Evolutionary conservation across 2,329 filamentous ascomycete genomes (phyloP), one percentile per base, ranked within the genome.

Genomic region (Didymella pinodella): DNA sequence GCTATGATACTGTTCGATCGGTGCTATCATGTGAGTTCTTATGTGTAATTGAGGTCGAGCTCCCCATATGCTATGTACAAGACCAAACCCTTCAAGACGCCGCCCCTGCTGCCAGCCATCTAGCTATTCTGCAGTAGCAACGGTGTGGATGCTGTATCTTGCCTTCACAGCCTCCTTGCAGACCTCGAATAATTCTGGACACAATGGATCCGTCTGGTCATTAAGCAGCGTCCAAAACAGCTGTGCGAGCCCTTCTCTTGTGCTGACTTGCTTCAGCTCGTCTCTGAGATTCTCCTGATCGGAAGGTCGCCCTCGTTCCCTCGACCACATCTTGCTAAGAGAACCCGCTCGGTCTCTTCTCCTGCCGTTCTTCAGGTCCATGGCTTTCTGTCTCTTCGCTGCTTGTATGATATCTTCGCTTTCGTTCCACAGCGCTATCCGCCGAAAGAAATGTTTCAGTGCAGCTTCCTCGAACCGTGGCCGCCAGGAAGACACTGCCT

Each of bases 171-270:
- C 68, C 22, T 59, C 56, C 20, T 40, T 68, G 34, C 62, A 67
- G 50, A 62, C 56, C 8, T 46, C 51, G 2, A 59, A 58, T 14
- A 71, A 26, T 16, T 60, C 51, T 28, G 65, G 59, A 8, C 49
- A 58, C 41, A 62, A 32, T 18, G 58, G 62, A n/a, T 47, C 20
- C 16, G 49, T 57, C 10, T 43, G 31, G 40, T 66, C 64, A 51
- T 66, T 63, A 54, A 70, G 46, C 25, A 71, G 54, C 29, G 67
- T 70, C 65, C 60, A 70, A 14, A 71, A 38, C 18, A 71, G 38
- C 47, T 71, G 68, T n/a, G 68, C 68, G 38, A 71, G 31, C 3
- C 68, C 68, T 32, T 71, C 68, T 29, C 63, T 57, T 18, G 67
- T 68, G 18, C 65, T 67, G 46, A 63, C 60, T 36, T 68, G 59